Base-by-base conservation (phyloP, 164 flowering plant genomes). In the Aristolochia californica region DNA sequence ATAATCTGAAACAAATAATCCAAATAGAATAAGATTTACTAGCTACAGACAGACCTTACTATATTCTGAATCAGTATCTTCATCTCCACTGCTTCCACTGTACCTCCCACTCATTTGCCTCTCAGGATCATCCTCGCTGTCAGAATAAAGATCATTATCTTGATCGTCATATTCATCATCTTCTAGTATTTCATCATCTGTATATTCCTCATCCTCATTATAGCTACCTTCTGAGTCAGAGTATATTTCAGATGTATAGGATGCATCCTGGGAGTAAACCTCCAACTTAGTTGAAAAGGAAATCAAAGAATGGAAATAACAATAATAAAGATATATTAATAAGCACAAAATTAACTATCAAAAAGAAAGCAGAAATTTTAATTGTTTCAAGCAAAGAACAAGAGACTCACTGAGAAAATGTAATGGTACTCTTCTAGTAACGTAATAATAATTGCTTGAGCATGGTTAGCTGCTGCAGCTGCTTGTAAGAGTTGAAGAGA, bases 401-500 rank as follows among this genome's bases (percentile, higher is more conserved):
- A n/a, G 54, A 27, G 55, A 43, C 83, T 72, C 80, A 90, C 99
- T 77, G 79, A 43, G 77, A 94, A 94, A 63, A 94, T 80, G 7
- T 67, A 80, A 21, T 83, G 75, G 67, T 84, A 90, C 68, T 88
- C 95, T 68, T 94, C 99, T 49, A 94, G 61, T 44, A 94, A 73
- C 45, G 89, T 88, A 56, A 84, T 83, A 43, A 77, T 78, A 65
- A 94, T 94, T 64, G 96, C 86, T 74, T 90, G 99, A 67, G 99
- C 99, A 77, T 90, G 96, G 77, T 94, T 94, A 53, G 99, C 99
- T 63, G 99, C 99, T 57, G 96, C 96, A 54, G 99, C 99, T 55
- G 99, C 99, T 75, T 83, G 86, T 64, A 94, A 58, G 68, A 94
- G 93, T 71, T 94, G 99, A 61, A 71, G 56, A 68, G 99, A 94